Percentiles rank a stretch among this genome's conserved stretches.
phyloP scores from a whole-genome alignment of 345 rosid species.

The Triadica sebifera region DNA sequence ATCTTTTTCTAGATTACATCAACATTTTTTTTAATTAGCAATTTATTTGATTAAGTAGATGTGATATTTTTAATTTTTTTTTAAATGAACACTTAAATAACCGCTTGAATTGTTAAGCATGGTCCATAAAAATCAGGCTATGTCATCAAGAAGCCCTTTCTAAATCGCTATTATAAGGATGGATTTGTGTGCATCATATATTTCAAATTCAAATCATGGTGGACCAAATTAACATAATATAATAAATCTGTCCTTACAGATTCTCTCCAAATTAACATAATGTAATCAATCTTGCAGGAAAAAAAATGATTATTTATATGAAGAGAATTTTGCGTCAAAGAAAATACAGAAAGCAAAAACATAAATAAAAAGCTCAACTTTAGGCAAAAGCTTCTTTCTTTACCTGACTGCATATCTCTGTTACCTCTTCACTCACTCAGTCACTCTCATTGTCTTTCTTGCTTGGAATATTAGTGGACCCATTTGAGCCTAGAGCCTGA shows the following conservation, averaged over 20 bases:
- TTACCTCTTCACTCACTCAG: not conserved
- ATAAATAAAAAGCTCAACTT: not conserved
- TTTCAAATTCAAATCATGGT: conserved; percentile 18
- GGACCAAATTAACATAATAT: too few species aligned
- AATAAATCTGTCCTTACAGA: not conserved
- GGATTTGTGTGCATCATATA: not conserved
- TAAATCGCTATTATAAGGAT: conserved; percentile 7
- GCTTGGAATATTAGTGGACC: conserved; percentile 4
- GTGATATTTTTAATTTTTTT: too few species aligned
- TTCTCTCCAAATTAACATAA: too few species aligned
- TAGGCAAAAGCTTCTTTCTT: conserved; percentile 2
- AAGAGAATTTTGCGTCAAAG: not conserved
- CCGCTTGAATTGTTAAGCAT: too few species aligned
- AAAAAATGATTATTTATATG: too few species aligned
- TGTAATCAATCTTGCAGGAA: not conserved
- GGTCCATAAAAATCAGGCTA: not conserved
- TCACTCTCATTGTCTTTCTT: not conserved
- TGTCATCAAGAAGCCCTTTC: conserved; percentile 27
- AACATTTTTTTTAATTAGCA: too few species aligned
- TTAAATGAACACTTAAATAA: too few species aligned
- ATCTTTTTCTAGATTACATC: too few species aligned
- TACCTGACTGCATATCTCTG: conserved; percentile 1
- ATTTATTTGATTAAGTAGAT: too few species aligned
- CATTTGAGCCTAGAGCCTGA: conserved; percentile 5
- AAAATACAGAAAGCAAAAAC: not conserved